These are phyloP conservation scores for Backusella parvicylindrica DNA, from an alignment of 192 early-diverging fungal genomes.

Conservation along the genomic window DNA sequence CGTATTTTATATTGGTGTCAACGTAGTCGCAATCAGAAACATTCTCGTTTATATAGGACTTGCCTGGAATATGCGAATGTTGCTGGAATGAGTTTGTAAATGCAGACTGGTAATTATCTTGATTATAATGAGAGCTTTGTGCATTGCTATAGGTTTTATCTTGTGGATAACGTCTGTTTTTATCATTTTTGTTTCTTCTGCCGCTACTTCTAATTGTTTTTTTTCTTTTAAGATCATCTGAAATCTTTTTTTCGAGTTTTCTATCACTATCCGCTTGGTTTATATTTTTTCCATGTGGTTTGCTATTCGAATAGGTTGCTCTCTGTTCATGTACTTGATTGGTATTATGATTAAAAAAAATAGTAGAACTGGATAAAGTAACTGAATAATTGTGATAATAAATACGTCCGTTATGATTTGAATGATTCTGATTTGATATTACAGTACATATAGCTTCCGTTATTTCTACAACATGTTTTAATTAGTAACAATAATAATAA, in stretches of 20 bases:
- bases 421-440: too few relatives aligned
- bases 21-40: neutral
- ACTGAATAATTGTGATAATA: neutral
- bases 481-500: neutral
- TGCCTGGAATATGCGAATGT: neutral
- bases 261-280: neutral
- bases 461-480: neutral
- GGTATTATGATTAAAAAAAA: too few relatives aligned
- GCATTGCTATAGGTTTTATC: neutral
- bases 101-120: neutral
- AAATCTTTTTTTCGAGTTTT: neutral
- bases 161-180: neutral
- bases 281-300: neutral
- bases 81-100: neutral
- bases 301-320: neutral
- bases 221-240: neutral
- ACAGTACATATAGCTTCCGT: neutral
- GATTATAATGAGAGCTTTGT: neutral
- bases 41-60: neutral
- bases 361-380: too few relatives aligned
- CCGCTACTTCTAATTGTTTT: neutral
- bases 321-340: neutral
- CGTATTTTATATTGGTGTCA: neutral
- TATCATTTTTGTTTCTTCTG: neutral
- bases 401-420: neutral